Percentiles rank a stretch among this genome's conserved stretches.
Conservation (phyloP, 306 rosid genomes). For the Glycine soja region DNA sequence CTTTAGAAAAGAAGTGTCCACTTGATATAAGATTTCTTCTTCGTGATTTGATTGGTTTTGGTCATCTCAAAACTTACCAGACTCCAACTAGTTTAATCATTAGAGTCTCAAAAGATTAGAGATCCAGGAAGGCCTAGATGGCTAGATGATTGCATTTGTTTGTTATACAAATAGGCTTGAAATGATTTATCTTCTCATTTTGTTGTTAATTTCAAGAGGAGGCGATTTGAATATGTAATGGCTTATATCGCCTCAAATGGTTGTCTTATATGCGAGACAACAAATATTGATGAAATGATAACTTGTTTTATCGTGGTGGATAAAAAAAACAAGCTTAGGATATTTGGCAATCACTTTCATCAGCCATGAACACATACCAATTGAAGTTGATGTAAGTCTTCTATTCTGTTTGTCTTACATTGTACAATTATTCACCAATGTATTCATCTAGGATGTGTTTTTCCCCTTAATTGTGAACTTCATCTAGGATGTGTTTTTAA, state of each 20-base stretch:
- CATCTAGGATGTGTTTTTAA: conserved; percentile 22
- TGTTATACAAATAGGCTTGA: neutral
- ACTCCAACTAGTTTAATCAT: conserved; percentile 79
- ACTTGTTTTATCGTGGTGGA: conserved; percentile 31
- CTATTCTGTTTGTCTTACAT: conserved; percentile 5
- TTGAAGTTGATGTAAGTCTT: conserved; percentile 36
- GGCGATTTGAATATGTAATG: conserved; percentile 43
- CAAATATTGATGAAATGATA: conserved; percentile 24
- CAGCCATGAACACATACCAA: conserved; percentile 19
- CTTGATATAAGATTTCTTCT: conserved; percentile 89
- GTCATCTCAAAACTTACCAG: conserved; percentile 68
- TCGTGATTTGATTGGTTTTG: conserved; percentile 91
- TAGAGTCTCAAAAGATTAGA: conserved; percentile 75
- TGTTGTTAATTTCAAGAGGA: conserved; percentile 35
- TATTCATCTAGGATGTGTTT: conserved; percentile 22
- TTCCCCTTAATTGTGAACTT: neutral
- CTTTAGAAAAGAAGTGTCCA: conserved; percentile 82
- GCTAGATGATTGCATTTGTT: neutral
- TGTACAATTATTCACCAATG: neutral
- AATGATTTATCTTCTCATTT: conserved; percentile 31
- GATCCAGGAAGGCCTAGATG: conserved; percentile 34
- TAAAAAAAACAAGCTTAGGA: conserved; percentile 35
- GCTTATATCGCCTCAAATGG: conserved; percentile 34
- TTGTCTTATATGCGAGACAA: conserved; percentile 23
- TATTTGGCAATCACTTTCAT: conserved; percentile 13